phyloP scores from a whole-genome alignment of 2,329 filamentous ascomycete genomes.

The Ustulina deusta region DNA sequence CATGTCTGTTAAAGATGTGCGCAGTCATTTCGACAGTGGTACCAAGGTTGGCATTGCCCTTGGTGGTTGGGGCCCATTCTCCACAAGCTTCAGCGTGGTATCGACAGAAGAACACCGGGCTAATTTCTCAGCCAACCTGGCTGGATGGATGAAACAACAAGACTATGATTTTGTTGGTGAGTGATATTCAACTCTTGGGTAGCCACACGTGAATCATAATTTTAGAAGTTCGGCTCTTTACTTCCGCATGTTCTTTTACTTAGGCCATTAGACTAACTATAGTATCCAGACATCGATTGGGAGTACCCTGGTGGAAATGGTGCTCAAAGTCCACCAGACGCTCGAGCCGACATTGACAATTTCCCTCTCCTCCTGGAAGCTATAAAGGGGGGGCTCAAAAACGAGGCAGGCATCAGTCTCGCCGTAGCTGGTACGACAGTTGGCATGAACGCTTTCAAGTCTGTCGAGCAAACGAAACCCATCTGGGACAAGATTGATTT shows the following conservation, averaged over 20 bases:
- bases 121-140: slow-evolving; percentile 27
- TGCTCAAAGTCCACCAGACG: neutral
- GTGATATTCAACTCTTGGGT: neutral
- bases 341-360: slow-evolving; percentile 25
- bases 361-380: slow-evolving; percentile 21
- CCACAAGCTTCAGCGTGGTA: slow-evolving; percentile 19
- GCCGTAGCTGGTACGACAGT: slow-evolving; percentile 16
- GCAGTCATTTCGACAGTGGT: slow-evolving; percentile 21
- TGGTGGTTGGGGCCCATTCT: slow-evolving; percentile 33
- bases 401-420: slow-evolving; percentile 23
- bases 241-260: too few relatives aligned
- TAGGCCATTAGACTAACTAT: neutral
- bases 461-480: neutral
- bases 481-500: slow-evolving; percentile 33
- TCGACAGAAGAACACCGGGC: slow-evolving; percentile 19
- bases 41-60: slow-evolving; percentile 32
- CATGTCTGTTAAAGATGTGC: slow-evolving; percentile 15
- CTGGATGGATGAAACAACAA: slow-evolving; percentile 21
- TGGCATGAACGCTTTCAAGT: slow-evolving; percentile 32
- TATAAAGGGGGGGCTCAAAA: slow-evolving; percentile 20
- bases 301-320: slow-evolving; percentile 38
- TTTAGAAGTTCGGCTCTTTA: neutral
- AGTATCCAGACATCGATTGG: slow-evolving; percentile 32
- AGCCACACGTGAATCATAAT: neutral
- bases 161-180: slow-evolving; percentile 36